Conservation (phyloP, 495 filamentous ascomycete species). For the Chaetomium cochliodes region DNA sequence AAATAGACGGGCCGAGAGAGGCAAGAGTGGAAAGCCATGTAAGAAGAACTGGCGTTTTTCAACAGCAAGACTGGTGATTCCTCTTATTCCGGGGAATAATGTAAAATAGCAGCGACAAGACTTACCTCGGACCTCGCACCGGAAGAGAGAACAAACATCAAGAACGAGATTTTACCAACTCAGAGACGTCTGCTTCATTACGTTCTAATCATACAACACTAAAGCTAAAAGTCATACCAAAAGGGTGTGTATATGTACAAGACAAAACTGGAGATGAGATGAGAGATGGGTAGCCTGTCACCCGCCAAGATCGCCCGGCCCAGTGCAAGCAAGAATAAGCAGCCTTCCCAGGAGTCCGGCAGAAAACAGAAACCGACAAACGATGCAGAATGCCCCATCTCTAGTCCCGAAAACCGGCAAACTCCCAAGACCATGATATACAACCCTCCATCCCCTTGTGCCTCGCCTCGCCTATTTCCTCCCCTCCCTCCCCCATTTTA, state of each 20-base stretch:
- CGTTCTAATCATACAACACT: slow-evolving; percentile 1
- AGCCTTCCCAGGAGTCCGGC: background rate
- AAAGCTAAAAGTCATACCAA: background rate
- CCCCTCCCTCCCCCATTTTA: background rate
- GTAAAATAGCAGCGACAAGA: too few species aligned
- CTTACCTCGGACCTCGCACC: too few species aligned
- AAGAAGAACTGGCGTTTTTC: too few species aligned
- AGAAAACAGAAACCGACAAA: slow-evolving; percentile 13
- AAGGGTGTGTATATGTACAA: slow-evolving; percentile 18
- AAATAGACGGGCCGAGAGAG: background rate
- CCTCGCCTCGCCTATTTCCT: background rate
- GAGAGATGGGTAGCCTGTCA: slow-evolving; percentile 16
- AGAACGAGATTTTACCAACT: background rate
- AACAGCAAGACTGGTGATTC: too few species aligned
- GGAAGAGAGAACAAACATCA: background rate
- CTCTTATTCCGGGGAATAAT: too few species aligned
- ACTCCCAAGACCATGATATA: slow-evolving; percentile 19
- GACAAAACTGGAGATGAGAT: slow-evolving; percentile 14
- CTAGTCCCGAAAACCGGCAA: slow-evolving; percentile 10
- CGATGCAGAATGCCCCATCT: slow-evolving; percentile 16
- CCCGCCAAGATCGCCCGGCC: slow-evolving; percentile 12
- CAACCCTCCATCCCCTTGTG: slow-evolving; percentile 6
- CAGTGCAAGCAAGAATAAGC: background rate
- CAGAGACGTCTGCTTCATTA: slow-evolving; percentile 10
- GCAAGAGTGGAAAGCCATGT: background rate